Percentiles rank a stretch among this genome's conserved stretches.
These are phyloP conservation scores for Sarocladiaceae sp. DNA, from an alignment of 2,329 filamentous ascomycete species.

Conservation along the genomic window DNA sequence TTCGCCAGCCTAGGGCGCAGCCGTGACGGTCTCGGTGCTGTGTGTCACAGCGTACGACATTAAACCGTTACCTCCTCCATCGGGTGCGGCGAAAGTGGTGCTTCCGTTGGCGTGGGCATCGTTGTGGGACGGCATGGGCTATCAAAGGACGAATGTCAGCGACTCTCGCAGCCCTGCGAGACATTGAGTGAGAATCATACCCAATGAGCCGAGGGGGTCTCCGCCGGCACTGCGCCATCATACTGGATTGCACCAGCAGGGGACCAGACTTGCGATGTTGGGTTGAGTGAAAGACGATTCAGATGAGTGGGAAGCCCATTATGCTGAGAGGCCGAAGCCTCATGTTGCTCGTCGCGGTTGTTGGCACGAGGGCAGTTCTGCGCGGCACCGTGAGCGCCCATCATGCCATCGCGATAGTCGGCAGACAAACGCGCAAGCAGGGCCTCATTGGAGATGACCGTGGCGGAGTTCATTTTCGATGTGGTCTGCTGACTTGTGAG, in stretches of 20 bases:
- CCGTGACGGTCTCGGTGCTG: background rate
- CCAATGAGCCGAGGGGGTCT: background rate
- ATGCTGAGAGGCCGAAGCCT: too few relatives aligned
- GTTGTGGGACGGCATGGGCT: too few relatives aligned
- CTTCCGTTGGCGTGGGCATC: background rate
- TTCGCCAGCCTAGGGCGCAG: slow-evolving; percentile 9
- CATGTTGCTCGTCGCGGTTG: background rate
- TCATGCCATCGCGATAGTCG: slow-evolving; percentile 1
- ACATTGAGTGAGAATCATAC: too few relatives aligned
- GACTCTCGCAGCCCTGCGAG: too few relatives aligned
- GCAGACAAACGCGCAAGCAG: slow-evolving; percentile 5
- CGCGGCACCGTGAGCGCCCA: background rate
- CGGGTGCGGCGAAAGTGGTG: background rate
- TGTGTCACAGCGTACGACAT: slow-evolving; percentile 3
- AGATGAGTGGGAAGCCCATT: too few relatives aligned
- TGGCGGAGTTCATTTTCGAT: background rate
- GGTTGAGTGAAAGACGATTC: background rate
- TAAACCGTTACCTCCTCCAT: background rate
- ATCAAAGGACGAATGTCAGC: too few relatives aligned
- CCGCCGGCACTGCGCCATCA: background rate
- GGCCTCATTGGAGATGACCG: background rate
- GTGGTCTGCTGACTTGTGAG: background rate
- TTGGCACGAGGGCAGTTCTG: background rate
- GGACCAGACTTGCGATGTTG: background rate
- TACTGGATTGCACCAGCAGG: too few relatives aligned